Base-by-base conservation (phyloP, 257 asterid species). In the Forsythia suspensa region DNA sequence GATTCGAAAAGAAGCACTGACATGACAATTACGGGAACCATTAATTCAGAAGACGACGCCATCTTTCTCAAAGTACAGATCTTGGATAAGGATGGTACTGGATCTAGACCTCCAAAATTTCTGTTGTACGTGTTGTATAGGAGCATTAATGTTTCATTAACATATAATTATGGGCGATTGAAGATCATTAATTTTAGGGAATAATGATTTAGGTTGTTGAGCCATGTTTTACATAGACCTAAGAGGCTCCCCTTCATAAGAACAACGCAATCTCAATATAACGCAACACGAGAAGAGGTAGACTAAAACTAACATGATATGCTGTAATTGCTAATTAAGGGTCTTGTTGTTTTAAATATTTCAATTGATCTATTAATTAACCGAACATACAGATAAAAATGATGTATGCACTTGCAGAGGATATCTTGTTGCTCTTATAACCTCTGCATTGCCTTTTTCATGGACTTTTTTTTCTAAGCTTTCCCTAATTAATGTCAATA, bases 61-160 rank as follows among this genome's bases (percentile, higher is more conserved):
- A 89, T 93, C 77, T 86, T 84, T 78, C 97, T 93, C 81, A 89
- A 82, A 90, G 94, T 91, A 15, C 96, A 93, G 42, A 87, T 88
- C 74, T 84, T 89, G n/a, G 88, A 86, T 57, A 81, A 86, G 71
- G 79, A 84, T 69, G 98, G 97, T 93, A 89, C n/a, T 61, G 44
- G 12, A 59, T 77, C 38, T 16, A 55, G 24, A 51, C 24, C 42
- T 12, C 0, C 37, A 34, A 29, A 12, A 7, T 71, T 46, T 76
- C 43, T 18, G 43, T 38, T 44, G 4, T 43, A 43, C 13, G 16
- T 48, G 16, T 55, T 6, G 51, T 55, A n/a, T 55, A 55, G 21
- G 63, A 52, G 21, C 6, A 48, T 13, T 13, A 11, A 48, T 12
- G 4, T 16, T 5, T 20, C 63, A 52, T 52, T 52, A 15, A 52